phyloP scores from a whole-genome alignment of 2,329 filamentous ascomycete genomes.

The Kalaharituber pfeilii region DNA sequence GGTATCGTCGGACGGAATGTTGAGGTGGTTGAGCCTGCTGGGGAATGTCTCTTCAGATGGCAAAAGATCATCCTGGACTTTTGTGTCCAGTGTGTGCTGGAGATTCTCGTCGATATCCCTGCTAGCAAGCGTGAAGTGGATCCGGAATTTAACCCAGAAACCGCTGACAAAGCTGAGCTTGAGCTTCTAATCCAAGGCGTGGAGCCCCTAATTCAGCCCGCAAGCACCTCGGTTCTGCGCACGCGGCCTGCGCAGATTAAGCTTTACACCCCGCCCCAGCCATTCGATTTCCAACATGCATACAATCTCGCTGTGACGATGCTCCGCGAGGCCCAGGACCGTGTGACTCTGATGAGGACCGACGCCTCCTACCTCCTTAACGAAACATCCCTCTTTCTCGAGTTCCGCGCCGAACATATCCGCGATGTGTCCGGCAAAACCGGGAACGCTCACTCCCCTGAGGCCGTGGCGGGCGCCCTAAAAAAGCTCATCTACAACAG shows the following conservation, averaged over 20 bases:
- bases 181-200: neutral
- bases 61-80: constrained; percentile 8
- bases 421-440: neutral
- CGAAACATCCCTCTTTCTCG: constrained; percentile 2
- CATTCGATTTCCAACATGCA: neutral
- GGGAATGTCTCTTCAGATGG: constrained; percentile 5
- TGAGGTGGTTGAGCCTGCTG: neutral
- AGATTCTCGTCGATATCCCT: constrained; percentile 3
- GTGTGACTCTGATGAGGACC: constrained; percentile 3
- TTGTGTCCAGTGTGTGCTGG: constrained; percentile 6
- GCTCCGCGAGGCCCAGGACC: constrained; percentile 8
- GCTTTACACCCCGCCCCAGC: constrained; percentile 2
- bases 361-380: constrained; percentile 8
- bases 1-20: neutral
- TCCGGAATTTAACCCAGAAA: neutral
- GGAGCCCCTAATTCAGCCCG: neutral
- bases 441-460: constrained; percentile 1
- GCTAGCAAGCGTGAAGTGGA: no score
- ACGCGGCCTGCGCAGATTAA: neutral
- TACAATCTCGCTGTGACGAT: constrained; percentile 1
- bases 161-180: neutral
- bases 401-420: constrained; percentile 3
- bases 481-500: constrained; percentile 3
- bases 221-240: neutral
- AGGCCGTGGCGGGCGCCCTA: constrained; percentile 3